Base-by-base conservation (phyloP, 768 basidiomycete genomes). In the Pholiota microspora region DNA sequence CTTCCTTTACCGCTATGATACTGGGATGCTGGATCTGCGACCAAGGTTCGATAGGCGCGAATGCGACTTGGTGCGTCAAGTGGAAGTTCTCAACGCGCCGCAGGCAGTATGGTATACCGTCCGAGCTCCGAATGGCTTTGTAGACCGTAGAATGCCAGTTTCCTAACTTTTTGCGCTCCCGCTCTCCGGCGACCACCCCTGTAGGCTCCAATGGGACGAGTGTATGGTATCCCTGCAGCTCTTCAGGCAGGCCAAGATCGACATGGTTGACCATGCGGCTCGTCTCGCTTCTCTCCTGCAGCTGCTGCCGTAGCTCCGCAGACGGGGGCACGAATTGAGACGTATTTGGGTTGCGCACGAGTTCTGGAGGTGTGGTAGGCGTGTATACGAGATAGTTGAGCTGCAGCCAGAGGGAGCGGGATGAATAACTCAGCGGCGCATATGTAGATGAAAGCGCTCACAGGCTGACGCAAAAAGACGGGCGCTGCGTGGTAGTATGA, bases 311-410 rank as follows among this genome's bases (percentile, higher is more conserved):
- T 21, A 81, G 70, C 5, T 75, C 70, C 7, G 64, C 53, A 2
- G 79, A 77, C 0, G 77, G 62, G 1, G 74, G 77, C 1, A 97
- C 79, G 72, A 96, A 98, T 65, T 95, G 93, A 27, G 71, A 74
- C 63, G 77, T 62, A 59, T 64, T 59, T 32, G 67, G 46, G 7
- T 79, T 75, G 15, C 79, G 66, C 61, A 79, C 64, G 66, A 88
- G 75, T 53, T 77, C 64, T 58, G 81, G 71, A 40, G 88, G 75
- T 64, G 88, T 75, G 62, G 81, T 80, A 2, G 82, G 81, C 3
- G 90, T 87, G 73, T 99, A 99, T 27, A 98, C 79, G 60, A 98
- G 93, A 65, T 99, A 94, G 65, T 97, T 85, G 44, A 98, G 80
- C 92, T 96, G 65, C 38, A 50, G n/a, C n/a, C n/a, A 51, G 13